Conservation (phyloP, 805 yeast species). For the Spathaspora arborariae region DNA sequence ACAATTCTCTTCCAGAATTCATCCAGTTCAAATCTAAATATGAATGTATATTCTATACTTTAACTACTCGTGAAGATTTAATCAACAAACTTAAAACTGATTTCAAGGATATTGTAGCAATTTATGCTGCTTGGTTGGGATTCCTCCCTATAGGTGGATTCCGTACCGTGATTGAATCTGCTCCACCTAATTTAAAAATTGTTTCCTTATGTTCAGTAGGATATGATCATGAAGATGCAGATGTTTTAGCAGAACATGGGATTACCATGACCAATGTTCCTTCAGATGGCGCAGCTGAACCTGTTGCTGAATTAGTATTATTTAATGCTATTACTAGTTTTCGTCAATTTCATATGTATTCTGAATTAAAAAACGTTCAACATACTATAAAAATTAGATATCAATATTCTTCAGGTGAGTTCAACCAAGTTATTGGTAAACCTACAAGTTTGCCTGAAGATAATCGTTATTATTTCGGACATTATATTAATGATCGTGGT, state of each 20-base stretch:
- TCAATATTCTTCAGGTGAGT: constrained; percentile 25
- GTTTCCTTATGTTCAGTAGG: constrained; percentile 58
- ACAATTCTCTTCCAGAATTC: constrained; percentile 45
- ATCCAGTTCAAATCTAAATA: constrained; percentile 32
- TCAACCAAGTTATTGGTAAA: constrained; percentile 30
- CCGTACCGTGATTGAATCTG: constrained; percentile 34
- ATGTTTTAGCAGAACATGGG: constrained; percentile 34
- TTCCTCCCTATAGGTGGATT: constrained; percentile 51
- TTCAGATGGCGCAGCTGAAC: constrained; percentile 53
- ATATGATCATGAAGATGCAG: constrained; percentile 46
- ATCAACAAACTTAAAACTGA: constrained; percentile 35
- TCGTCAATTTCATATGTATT: constrained; percentile 52
- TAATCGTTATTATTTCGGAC: constrained; percentile 30
- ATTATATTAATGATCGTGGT: constrained; percentile 43
- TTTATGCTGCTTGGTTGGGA: constrained; percentile 61
- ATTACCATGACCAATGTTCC: constrained; percentile 60
- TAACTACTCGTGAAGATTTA: constrained; percentile 42
- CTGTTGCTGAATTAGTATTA: constrained; percentile 72
- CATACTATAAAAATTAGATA: constrained; percentile 47
- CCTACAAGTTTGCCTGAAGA: constrained; percentile 3
- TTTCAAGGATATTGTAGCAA: constrained; percentile 44
- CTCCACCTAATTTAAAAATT: constrained; percentile 45
- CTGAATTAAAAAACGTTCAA: constrained; percentile 35
- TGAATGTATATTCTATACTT: constrained; percentile 35
- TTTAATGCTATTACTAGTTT: constrained; percentile 55